Base-by-base conservation (phyloP, 352 stramenopile species). In the Phytophthora uliginosa region DNA sequence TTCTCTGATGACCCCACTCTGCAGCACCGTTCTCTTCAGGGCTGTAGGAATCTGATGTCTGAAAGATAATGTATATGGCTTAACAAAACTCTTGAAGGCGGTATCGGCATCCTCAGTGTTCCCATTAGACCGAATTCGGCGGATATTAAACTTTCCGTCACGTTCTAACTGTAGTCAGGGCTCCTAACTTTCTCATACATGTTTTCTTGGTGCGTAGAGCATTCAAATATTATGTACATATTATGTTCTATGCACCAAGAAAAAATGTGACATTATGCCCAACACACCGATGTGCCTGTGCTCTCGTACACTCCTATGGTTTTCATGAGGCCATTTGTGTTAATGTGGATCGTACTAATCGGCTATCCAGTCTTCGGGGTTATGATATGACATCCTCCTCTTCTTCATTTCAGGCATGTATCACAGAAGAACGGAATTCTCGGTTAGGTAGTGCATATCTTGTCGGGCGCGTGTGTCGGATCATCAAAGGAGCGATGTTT, bases 11-110 rank as follows among this genome's bases (percentile, higher is more conserved):
- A 13, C 62, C 57, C 6, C 50, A 15, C 31, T 72, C 47, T 53
- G 56, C 36, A 38, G 57, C 50, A 58, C 64, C 48, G 20, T 71
- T 73, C n/a, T 73, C 58, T 59, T 73, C 51, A 17, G 52, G 66
- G 5, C 50, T 51, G 38, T 57, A 66, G 2, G 56, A 24, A 28
- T 67, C 63, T 1, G 57, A 63, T 36, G 48, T 58, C 48, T 72
- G 50, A 24, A 72, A 67, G 12, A 36, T 28, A 59, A 59, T 63
- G 0, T 26, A n/a, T n/a, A n/a, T n/a, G n/a, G n/a, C 18, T 56
- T 62, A 59, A 33, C 48, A 66, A 12, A 71, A 66, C 3, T 62
- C 51, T 72, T 66, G 10, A 67, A 61, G 1, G 57, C 57, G 2
- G 42, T 7, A 10, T 72, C 63, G 18, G 58, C 50, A 72, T 69